Conservation (phyloP, 139 green algal genomes). For the Medakamo hakoo region DNA sequence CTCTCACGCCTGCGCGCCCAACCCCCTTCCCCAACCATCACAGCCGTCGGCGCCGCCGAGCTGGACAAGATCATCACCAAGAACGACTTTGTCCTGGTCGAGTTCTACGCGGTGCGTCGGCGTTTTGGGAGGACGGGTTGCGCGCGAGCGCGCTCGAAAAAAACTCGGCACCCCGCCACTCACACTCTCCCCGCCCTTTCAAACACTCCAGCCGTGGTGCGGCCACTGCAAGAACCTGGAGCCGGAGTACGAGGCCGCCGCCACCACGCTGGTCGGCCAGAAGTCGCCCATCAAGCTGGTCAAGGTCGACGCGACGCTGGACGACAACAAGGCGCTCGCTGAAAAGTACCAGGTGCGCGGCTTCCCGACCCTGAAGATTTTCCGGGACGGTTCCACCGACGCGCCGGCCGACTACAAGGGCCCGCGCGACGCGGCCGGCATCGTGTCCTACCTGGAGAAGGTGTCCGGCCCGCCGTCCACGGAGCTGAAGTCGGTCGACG, state of each 20-base stretch:
- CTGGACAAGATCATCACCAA: not conserved
- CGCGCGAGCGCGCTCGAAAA: too few relatives aligned
- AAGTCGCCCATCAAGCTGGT: slow-evolving; percentile 13
- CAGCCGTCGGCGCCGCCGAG: too few relatives aligned
- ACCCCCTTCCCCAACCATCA: too few relatives aligned
- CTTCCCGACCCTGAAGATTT: slow-evolving; percentile 38
- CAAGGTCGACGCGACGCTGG: slow-evolving; percentile 23
- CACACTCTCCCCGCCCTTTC: too few relatives aligned
- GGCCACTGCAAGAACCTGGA: slow-evolving; percentile 12
- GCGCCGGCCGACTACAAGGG: slow-evolving; percentile 24
- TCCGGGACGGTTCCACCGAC: slow-evolving; percentile 14
- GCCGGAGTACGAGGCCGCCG: slow-evolving; percentile 25
- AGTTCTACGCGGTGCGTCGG: not conserved
- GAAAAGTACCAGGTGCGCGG: slow-evolving; percentile 23
- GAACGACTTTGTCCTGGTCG: not conserved
- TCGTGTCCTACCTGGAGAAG: slow-evolving; percentile 29
- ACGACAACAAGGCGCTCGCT: slow-evolving; percentile 23
- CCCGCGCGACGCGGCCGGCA: slow-evolving; percentile 24
- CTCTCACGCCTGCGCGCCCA: too few relatives aligned
- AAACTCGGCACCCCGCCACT: too few relatives aligned
- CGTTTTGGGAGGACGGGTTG: too few relatives aligned
- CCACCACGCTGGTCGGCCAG: slow-evolving; percentile 9
- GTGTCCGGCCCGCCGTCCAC: slow-evolving; percentile 6
- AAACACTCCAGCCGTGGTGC: too few relatives aligned
- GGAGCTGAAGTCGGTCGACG: slow-evolving; percentile 7